Percentiles rank a stretch among this genome's conserved stretches.
These are phyloP conservation scores for Houttuynia cordata DNA, from an alignment of 164 flowering plant genomes.

Conservation along the genomic window DNA sequence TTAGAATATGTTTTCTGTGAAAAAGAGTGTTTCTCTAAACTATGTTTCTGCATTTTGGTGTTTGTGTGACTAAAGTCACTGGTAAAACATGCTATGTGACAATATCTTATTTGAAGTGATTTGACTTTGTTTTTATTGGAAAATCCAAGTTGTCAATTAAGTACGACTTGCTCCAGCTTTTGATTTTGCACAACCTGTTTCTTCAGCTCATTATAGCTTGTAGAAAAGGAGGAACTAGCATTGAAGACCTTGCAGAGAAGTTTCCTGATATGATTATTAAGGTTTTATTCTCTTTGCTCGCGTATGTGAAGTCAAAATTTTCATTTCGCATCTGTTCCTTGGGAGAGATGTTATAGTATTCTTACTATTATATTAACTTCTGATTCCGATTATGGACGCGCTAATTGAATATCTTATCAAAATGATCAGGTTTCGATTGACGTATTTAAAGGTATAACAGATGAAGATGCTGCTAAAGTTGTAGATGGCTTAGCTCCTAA, in stretches of 20 bases:
- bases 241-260: constrained; percentile 98
- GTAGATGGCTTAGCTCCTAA: constrained; percentile 92
- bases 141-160: background rate
- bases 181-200: constrained; percentile 10
- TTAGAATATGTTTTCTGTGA: too few species aligned
- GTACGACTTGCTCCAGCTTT: background rate
- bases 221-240: constrained; percentile 93
- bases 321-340: background rate
- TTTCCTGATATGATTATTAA: constrained; percentile 92
- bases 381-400: too few species aligned
- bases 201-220: constrained; percentile 89
- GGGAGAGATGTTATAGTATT: background rate
- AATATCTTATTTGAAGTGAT: background rate
- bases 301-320: background rate
- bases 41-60: too few species aligned
- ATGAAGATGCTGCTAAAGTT: constrained; percentile 98
- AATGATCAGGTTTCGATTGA: constrained; percentile 75
- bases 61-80: too few species aligned
- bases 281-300: constrained; percentile 22
- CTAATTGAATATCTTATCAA: background rate
- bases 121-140: background rate
- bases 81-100: background rate
- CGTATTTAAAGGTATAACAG: constrained; percentile 90
- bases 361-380: too few species aligned
- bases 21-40: too few species aligned